phyloP scores from a whole-genome alignment of 257 asterid species.

The Fraxinus quadrangulata region DNA sequence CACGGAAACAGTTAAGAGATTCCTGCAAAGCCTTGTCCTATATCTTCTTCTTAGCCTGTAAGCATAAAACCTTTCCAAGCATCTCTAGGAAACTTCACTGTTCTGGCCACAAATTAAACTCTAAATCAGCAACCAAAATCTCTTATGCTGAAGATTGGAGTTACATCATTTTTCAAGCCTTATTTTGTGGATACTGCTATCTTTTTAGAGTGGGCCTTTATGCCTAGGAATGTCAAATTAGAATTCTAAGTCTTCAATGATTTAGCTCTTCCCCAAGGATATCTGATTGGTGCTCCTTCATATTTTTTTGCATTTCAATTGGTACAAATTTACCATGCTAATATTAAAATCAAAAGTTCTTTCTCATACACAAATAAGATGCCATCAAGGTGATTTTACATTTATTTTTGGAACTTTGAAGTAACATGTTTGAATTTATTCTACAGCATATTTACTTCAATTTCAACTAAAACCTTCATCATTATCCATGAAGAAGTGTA shows the following conservation, averaged over 20 bases:
- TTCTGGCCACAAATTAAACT: not conserved
- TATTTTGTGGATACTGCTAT: not conserved
- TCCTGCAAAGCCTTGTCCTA: not conserved
- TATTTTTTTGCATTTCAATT: not conserved
- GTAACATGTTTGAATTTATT: not conserved
- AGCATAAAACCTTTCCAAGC: not conserved
- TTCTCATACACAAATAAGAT: not conserved
- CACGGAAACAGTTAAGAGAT: not conserved
- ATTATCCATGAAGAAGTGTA: not conserved
- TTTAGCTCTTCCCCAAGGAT: not conserved
- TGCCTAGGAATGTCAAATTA: not conserved
- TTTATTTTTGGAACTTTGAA: not conserved
- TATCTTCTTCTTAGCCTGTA: not conserved
- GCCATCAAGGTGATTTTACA: not conserved
- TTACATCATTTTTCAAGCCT: not conserved
- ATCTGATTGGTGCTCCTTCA: not conserved
- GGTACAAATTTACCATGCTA: not conserved
- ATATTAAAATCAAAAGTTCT: not conserved
- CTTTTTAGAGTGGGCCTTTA: not conserved
- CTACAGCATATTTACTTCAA: not conserved
- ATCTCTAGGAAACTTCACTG: not conserved
- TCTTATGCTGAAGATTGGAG: not conserved
- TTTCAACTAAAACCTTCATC: not conserved
- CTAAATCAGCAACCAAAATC: not conserved
- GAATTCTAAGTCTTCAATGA: not conserved